Evolutionary conservation across 73 alveolate genomes (phyloP).

Genomic region (Paramecium bursaria): DNA sequence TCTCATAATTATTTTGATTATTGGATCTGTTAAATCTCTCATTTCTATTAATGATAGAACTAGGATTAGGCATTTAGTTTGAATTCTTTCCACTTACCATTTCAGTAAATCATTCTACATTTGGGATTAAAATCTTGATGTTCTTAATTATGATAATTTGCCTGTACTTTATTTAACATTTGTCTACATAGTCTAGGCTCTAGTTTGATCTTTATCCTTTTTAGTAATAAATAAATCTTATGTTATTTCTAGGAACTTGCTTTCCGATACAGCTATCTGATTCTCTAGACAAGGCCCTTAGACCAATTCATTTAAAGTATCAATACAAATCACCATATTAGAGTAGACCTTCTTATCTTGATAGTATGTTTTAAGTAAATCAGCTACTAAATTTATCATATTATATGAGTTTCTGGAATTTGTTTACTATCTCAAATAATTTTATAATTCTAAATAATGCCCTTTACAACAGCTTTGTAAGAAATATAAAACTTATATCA

Average conservation of each 20-base stretch:
- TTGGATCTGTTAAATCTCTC: conserved; percentile 67
- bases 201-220: conserved; percentile 48
- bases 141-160: neutral
- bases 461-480: conserved; percentile 72
- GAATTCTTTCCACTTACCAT: conserved; percentile 73
- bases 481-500: conserved; percentile 57
- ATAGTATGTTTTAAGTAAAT: conserved; percentile 59
- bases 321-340: conserved; percentile 71
- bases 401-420: conserved; percentile 71
- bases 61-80: conserved; percentile 71
- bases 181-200: conserved; percentile 24
- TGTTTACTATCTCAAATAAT: conserved; percentile 70
- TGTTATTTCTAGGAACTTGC: conserved; percentile 75
- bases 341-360: conserved; percentile 54
- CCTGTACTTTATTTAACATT: neutral
- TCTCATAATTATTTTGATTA: conserved; percentile 72
- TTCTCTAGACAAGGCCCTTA: conserved; percentile 78
- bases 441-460: conserved; percentile 65
- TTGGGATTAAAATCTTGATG: conserved; percentile 4
- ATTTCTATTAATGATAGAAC: conserved; percentile 61
- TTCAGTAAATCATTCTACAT: conserved; percentile 23
- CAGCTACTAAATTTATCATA: conserved; percentile 66
- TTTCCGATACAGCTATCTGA: conserved; percentile 67
- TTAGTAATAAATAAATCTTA: conserved; percentile 55
- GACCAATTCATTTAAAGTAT: conserved; percentile 72